Conservation (phyloP, 1,284 basidiomycete genomes). For the Kalmanozyma brasiliensis region DNA sequence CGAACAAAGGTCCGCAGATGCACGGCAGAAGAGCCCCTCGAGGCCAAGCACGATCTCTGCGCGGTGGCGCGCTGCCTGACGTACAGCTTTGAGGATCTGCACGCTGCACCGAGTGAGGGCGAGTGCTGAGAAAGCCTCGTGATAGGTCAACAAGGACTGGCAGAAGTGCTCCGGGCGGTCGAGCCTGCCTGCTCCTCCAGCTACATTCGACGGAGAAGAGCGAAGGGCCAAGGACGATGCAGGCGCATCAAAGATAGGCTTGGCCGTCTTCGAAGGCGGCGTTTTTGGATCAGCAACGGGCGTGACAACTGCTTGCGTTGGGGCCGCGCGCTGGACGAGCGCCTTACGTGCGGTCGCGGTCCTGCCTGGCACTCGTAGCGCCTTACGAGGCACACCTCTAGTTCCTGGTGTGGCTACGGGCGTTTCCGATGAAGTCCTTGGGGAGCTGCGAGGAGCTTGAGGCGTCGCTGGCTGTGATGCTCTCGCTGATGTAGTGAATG, state of each 20-base stretch:
- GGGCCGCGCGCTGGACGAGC: constrained; percentile 23
- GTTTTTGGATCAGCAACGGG: constrained; percentile 15
- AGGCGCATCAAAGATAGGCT: constrained; percentile 11
- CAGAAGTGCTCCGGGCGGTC: constrained; percentile 41
- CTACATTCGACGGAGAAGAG: neutral
- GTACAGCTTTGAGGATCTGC: constrained; percentile 44
- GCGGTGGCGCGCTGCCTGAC: constrained; percentile 19
- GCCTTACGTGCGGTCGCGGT: constrained; percentile 14
- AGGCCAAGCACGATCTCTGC: constrained; percentile 10
- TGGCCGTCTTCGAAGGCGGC: constrained; percentile 26
- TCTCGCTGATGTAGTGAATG: constrained; percentile 2
- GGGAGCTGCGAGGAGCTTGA: constrained; percentile 13
- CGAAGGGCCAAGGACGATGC: neutral
- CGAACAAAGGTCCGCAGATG: constrained; percentile 28
- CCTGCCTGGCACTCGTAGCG: constrained; percentile 3
- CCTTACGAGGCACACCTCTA: constrained; percentile 12
- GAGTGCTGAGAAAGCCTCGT: constrained; percentile 41
- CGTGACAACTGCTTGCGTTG: constrained; percentile 19
- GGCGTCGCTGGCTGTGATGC: constrained; percentile 5
- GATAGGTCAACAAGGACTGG: constrained; percentile 25
- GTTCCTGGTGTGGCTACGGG: constrained; percentile 11
- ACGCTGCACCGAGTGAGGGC: constrained; percentile 42
- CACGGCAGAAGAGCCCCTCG: constrained; percentile 35
- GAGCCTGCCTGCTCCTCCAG: neutral
- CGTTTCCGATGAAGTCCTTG: constrained; percentile 6